A percentile compares a stretch with the other conserved stretches of the same genome.
These are phyloP conservation scores for Solanum dulcamara DNA, from an alignment of 257 asterid genomes.

Conservation along the genomic window DNA sequence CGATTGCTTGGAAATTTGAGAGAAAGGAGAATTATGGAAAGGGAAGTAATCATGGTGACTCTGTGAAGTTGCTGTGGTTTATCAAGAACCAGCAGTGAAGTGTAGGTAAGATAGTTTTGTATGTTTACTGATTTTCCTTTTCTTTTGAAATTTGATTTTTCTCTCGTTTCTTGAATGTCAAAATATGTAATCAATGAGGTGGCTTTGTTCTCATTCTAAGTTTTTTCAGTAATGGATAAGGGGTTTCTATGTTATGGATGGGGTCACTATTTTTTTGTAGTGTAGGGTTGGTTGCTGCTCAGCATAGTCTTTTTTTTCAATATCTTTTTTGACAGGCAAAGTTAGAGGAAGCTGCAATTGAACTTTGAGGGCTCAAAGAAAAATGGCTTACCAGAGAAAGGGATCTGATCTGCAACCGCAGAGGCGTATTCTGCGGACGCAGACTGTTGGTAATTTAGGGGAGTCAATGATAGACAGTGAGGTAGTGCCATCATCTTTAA, in stretches of 20 bases:
- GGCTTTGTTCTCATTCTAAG: not conserved
- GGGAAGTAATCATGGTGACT: not conserved
- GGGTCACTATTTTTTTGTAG: not conserved
- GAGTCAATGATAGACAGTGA: slow-evolving; percentile 99
- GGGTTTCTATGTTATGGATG: not conserved
- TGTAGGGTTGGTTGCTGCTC: not conserved
- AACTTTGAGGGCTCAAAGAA: slow-evolving; percentile 16
- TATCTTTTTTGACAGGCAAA: slow-evolving; percentile 13
- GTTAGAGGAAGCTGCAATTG: slow-evolving; percentile 7
- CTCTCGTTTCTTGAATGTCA: not conserved
- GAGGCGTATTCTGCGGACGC: slow-evolving; percentile 85
- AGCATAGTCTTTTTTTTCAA: not conserved
- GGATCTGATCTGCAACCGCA: slow-evolving; percentile 66
- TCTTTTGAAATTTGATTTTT: not conserved
- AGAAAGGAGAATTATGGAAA: not conserved
- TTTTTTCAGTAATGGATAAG: not conserved
- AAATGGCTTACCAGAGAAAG: slow-evolving; percentile 92
- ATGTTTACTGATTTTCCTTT: not conserved
- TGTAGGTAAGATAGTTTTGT: not conserved
- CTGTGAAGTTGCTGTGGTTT: not conserved
- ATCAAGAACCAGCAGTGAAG: not conserved
- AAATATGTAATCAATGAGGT: not conserved
- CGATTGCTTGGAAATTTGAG: not conserved
- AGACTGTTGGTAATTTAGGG: slow-evolving; percentile 85
- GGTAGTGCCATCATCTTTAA: slow-evolving; percentile 91